These are phyloP conservation scores for Claviceps fusiformis DNA, from an alignment of 2,329 filamentous ascomycete species.

Conservation along the genomic window DNA sequence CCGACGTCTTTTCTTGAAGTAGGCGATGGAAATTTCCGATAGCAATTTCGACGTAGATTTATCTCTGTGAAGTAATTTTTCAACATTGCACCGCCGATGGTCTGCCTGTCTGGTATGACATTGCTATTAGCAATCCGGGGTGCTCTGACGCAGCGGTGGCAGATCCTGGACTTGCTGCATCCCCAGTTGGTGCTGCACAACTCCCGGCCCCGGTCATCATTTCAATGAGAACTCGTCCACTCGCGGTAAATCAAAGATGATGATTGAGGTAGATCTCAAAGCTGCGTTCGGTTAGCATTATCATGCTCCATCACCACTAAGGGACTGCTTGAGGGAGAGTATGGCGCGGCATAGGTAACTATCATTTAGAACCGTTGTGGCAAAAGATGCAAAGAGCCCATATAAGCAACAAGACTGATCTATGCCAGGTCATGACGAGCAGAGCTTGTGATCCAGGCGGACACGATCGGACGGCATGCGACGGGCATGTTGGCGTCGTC, in stretches of 20 bases:
- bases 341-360: background rate
- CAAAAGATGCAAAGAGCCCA: background rate
- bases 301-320: background rate
- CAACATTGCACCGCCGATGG: background rate
- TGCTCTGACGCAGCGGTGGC: slow-evolving; percentile 1
- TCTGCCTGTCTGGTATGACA: background rate
- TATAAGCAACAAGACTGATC: background rate
- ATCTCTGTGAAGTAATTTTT: background rate
- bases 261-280: background rate
- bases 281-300: slow-evolving; percentile 1
- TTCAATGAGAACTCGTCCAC: background rate
- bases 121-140: background rate
- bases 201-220: background rate
- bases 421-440: background rate
- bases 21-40: background rate
- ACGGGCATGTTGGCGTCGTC: background rate
- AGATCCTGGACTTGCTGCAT: slow-evolving; percentile 1
- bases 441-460: background rate
- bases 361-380: background rate
- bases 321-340: background rate
- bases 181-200: background rate
- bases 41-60: background rate
- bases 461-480: background rate
- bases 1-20: background rate
- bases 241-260: background rate